These are phyloP conservation scores for Phialophora verrucosa DNA, from an alignment of 2,329 filamentous ascomycete genomes.

Conservation along the genomic window DNA sequence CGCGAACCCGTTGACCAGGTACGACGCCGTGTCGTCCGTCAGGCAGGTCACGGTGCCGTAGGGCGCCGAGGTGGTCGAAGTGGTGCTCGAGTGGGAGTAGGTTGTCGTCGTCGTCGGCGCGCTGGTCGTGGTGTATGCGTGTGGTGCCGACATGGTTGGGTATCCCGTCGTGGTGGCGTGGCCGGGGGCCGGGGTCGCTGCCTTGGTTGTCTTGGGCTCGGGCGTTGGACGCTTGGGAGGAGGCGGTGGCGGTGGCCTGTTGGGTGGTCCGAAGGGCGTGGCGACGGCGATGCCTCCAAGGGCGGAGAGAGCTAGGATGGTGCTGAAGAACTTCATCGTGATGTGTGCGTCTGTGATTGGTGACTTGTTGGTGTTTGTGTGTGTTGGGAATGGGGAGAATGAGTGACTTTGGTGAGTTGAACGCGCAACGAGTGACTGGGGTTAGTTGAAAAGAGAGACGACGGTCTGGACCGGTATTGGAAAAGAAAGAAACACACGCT, in stretches of 20 bases:
- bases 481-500: background rate
- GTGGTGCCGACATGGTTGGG: background rate
- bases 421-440: constrained; percentile 1
- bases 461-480: background rate
- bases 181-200: background rate
- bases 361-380: no score
- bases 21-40: constrained; percentile 23
- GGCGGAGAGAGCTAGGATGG: constrained; percentile 8
- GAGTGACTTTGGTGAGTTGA: constrained; percentile 13
- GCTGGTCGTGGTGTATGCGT: background rate
- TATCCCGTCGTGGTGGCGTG: background rate
- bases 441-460: constrained; percentile 6
- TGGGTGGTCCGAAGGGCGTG: constrained; percentile 2
- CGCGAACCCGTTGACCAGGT: constrained; percentile 32
- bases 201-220: background rate
- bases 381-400: constrained; percentile 2
- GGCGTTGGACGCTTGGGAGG: background rate
- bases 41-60: constrained; percentile 22
- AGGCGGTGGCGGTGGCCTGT: background rate
- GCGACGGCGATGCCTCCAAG: constrained; percentile 11
- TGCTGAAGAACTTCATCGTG: constrained; percentile 21
- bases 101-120: background rate
- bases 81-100: background rate
- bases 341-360: no score
- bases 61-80: background rate